Base-by-base conservation (phyloP, 1,139 yeast species). In the Zygosaccharomyces pseudobailii region DNA sequence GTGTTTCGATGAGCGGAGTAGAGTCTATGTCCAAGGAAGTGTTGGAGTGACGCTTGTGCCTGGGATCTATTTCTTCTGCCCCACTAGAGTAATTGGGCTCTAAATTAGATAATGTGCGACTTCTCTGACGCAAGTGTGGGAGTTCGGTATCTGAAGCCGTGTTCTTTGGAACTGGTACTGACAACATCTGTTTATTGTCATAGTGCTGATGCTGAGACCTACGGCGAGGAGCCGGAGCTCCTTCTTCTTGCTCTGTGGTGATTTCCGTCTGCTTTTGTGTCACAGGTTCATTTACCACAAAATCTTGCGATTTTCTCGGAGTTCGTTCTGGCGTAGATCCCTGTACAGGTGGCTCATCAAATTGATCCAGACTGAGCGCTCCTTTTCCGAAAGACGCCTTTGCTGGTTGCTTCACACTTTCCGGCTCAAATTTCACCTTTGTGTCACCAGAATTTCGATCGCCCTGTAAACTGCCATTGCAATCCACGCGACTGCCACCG, bases 311-410 rank as follows among this genome's bases (percentile, higher is more conserved):
- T 20, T 48, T 42, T 39, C 46, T 21, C 34, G 48, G 38, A 38
- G 41, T 36, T n/a, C 48, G 48, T 22, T 47, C 54, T 4, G 52
- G 39, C 23, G 43, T 43, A 4, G 52, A 37, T 20, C 42, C 54
- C 36, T 34, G 79, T 46, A 82, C 72, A 36, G 78, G 30, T 17
- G 34, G 30, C n/a, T 43, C 47, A 10, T 42, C 47, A 35, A 49
- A 46, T 39, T 46, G 77, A 43, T 79, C 83, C 17, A 88, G 67
- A 0, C 84, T 73, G 45, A 88, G 70, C 49, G 81, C 80, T 1
- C 96, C 96, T 47, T 75, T 72, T 1, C 96, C 96, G 54, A 87
- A 64, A 0, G 94, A 80, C 32, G 76, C 73, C 22, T 84, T 61
- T 0, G 85, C 76, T 32, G 66, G 62, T 31, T 49, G 53, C 51